A percentile compares a stretch with the other conserved stretches of the same genome.
Conservation (phyloP, 1,139 yeast genomes). For the Yamadazyma dushanensis region DNA sequence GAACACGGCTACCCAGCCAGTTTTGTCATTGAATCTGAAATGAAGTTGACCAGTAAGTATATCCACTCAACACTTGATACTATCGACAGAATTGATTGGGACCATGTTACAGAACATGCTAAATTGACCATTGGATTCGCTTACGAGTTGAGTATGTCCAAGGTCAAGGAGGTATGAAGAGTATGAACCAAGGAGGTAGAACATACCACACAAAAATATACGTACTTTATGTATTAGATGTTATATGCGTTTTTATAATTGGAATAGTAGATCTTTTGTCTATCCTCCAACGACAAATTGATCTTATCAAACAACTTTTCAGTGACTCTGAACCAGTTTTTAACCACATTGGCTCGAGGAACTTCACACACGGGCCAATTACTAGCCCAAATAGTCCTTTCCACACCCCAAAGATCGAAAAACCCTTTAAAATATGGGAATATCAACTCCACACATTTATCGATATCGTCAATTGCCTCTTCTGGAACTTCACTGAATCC, state of each 20-base stretch:
- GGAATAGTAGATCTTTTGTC: conserved; percentile 12
- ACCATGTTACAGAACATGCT: conserved; percentile 76
- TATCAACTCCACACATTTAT: conserved; percentile 17
- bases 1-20: conserved; percentile 83
- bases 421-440: conserved; percentile 31
- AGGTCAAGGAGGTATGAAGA: conserved; percentile 1
- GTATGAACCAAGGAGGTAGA: too few relatives aligned
- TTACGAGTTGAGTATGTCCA: conserved; percentile 6
- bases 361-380: conserved; percentile 44
- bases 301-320: conserved; percentile 18
- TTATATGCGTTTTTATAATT: conserved; percentile 17
- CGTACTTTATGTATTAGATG: too few relatives aligned
- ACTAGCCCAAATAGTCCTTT: conserved; percentile 38
- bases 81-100: conserved; percentile 71
- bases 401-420: conserved; percentile 28
- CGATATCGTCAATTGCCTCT: conserved; percentile 12
- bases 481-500: conserved; percentile 36
- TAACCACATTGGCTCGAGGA: conserved; percentile 14
- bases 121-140: conserved; percentile 40
- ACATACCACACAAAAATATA: not conserved
- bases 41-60: conserved; percentile 61
- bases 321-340: conserved; percentile 18
- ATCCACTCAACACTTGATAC: conserved; percentile 83
- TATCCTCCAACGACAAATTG: conserved; percentile 10
- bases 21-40: conserved; percentile 76